phyloP scores from a whole-genome alignment of 495 filamentous ascomycete genomes.

The Penicillium fimorum region DNA sequence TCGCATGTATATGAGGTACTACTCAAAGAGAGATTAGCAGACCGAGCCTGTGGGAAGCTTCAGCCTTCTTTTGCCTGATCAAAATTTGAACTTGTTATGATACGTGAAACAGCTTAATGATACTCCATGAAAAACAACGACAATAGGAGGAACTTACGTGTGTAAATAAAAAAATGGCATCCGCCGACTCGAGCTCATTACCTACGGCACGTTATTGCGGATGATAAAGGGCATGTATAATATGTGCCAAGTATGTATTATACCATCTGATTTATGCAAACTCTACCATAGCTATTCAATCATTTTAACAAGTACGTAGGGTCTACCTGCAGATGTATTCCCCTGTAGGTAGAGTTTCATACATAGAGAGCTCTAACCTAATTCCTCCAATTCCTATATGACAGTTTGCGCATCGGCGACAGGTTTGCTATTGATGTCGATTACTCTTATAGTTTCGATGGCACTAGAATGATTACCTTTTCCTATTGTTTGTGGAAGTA shows the following conservation, averaged over 20 bases:
- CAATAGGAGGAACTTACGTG: not conserved
- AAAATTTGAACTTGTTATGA: not conserved
- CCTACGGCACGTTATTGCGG: not conserved
- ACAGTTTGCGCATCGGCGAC: too few relatives aligned
- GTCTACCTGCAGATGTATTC: not conserved
- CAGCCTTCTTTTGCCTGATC: conserved; percentile 47
- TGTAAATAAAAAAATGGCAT: not conserved
- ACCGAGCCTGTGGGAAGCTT: conserved; percentile 51
- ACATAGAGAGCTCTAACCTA: too few relatives aligned
- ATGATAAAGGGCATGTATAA: not conserved
- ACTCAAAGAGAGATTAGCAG: conserved; percentile 47
- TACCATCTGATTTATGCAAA: too few relatives aligned
- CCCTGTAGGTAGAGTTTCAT: not conserved
- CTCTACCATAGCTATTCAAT: too few relatives aligned
- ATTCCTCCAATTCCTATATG: too few relatives aligned
- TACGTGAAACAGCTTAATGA: not conserved
- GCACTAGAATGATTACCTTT: too few relatives aligned
- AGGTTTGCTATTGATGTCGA: too few relatives aligned
- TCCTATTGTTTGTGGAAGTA: too few relatives aligned
- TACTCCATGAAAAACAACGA: too few relatives aligned
- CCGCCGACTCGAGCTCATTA: not conserved
- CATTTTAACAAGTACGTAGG: not conserved
- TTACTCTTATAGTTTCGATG: too few relatives aligned
- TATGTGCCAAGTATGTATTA: too few relatives aligned
- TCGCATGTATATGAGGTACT: conserved; percentile 52